Evolutionary conservation across 768 basidiomycete genomes (phyloP), one percentile per base, ranked within the genome.

Genomic region (Leccinum incarnatum): DNA sequence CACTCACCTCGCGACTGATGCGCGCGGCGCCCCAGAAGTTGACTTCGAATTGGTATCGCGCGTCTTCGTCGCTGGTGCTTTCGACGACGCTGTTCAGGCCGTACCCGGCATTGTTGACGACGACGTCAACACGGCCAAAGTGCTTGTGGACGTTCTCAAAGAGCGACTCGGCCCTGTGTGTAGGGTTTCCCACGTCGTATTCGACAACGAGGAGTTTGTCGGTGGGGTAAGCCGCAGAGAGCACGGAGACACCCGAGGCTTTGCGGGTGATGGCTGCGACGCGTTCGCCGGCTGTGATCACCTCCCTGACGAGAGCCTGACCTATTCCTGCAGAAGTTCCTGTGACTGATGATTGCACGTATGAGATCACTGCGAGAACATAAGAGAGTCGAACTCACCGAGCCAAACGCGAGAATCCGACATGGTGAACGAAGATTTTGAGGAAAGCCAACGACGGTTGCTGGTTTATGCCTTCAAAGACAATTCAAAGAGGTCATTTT

Each of bases 291-390:
- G 57, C 60, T 10, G 59, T 58, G 5, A 72, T 63, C 10, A 61
- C 69, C 1, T 71, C 62, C 21, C 65, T 71, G 21, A 70, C 69
- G 17, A 73, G 63, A 12, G 62, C 55, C 17, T 70, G 69, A 3
- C 79, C 78, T 36, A 81, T 74, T 17, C 78, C 77, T 1, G 75
- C 58, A 1, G 75, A 76, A 4, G 77, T 65, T 42, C 78, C 79
- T 17, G 77, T 79, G 48, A 79, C 81, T 78, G 10, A 42, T 14
- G 10, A 42, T 17, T 7, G 19, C 25, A 40, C 1, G 29, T 11
- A 23, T 11, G 14, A 67, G 55, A 57, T 8, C 37, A 45, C 10
- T 15, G 49, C 5, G 3, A n/a, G 21, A 27, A 6, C 30, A 49
- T 25, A 11, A 32, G 15, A 45, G 14, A 4, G 15, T 23, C 7